phyloP scores from a whole-genome alignment of 805 yeast genomes.

The Metschnikowia reukaufii region DNA sequence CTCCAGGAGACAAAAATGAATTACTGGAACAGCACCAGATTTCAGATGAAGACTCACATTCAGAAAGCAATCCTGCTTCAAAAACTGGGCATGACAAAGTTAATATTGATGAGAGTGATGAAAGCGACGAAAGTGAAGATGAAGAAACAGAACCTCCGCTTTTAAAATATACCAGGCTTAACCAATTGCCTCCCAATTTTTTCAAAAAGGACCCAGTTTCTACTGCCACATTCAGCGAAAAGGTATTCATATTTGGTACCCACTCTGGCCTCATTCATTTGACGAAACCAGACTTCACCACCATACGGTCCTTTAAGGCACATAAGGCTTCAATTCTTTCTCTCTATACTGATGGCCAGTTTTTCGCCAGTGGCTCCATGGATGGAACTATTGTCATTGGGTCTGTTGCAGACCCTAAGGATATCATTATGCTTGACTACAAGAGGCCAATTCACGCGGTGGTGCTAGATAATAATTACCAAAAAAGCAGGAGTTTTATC shows the following conservation, averaged over 20 bases:
- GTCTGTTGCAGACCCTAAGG: conserved; percentile 58
- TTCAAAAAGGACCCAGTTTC: conserved; percentile 79
- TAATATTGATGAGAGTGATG: conserved; percentile 21
- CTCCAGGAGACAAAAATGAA: neutral
- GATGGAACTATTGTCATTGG: conserved; percentile 93
- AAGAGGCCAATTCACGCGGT: conserved; percentile 88
- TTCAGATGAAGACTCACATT: neutral
- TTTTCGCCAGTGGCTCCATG: conserved; percentile 85
- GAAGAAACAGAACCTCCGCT: conserved; percentile 57
- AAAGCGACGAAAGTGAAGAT: conserved; percentile 1
- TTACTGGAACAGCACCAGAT: neutral
- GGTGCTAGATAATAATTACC: conserved; percentile 71
- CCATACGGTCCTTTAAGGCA: conserved; percentile 73
- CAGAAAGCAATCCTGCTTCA: neutral
- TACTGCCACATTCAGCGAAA: conserved; percentile 57
- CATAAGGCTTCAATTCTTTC: conserved; percentile 83
- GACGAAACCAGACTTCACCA: conserved; percentile 55
- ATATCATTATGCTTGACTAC: conserved; percentile 74
- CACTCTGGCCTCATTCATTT: conserved; percentile 83
- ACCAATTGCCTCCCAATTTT: conserved; percentile 65
- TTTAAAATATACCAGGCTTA: conserved; percentile 71
- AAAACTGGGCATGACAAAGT: neutral
- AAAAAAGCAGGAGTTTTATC: conserved; percentile 60
- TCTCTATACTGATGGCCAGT: conserved; percentile 67
- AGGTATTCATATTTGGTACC: conserved; percentile 76